Evolutionary conservation across 2,329 filamentous ascomycete species (phyloP).

Genomic region (Dactylellina leptospora): DNA sequence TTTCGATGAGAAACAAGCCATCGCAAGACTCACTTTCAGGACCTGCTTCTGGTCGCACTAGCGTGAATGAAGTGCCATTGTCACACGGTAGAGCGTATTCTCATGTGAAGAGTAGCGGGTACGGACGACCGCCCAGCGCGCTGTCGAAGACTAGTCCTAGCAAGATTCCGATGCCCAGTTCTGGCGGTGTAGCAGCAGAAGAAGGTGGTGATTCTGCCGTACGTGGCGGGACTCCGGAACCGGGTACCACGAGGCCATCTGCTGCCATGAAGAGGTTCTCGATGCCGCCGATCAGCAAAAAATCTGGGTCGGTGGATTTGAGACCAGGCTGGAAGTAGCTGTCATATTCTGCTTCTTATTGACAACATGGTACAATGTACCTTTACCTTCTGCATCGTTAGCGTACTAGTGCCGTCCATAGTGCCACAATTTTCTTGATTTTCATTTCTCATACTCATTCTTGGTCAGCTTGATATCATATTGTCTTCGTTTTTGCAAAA

Average conservation of each 20-base stretch:
- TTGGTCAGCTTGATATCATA: not conserved
- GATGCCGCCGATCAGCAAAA: conserved; percentile 49
- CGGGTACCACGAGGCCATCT: conserved; percentile 3
- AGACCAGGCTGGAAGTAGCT: conserved; percentile 35
- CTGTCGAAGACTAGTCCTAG: conserved; percentile 34
- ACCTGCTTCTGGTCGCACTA: conserved; percentile 18
- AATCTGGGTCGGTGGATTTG: conserved; percentile 39
- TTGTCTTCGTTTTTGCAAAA: not conserved
- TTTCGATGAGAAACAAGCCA: conserved; percentile 38
- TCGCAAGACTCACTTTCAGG: conserved; percentile 48
- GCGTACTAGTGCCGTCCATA: not conserved
- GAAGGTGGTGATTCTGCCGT: not conserved
- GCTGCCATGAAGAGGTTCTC: conserved; percentile 38
- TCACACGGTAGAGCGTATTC: conserved; percentile 28
- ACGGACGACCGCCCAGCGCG: conserved; percentile 34
- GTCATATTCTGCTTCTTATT: not conserved
- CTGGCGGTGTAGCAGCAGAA: not conserved
- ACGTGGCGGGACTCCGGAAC: conserved; percentile 36
- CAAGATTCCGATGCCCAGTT: conserved; percentile 28
- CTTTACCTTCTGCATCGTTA: not conserved
- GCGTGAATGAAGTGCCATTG: conserved; percentile 12
- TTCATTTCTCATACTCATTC: not conserved
- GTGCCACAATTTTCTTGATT: not conserved
- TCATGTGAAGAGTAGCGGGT: conserved; percentile 45
- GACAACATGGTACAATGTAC: not conserved